A percentile compares a stretch with the other conserved stretches of the same genome.
These are phyloP conservation scores for Blastobotrys terrestris DNA, from an alignment of 805 yeast genomes.

Conservation along the genomic window DNA sequence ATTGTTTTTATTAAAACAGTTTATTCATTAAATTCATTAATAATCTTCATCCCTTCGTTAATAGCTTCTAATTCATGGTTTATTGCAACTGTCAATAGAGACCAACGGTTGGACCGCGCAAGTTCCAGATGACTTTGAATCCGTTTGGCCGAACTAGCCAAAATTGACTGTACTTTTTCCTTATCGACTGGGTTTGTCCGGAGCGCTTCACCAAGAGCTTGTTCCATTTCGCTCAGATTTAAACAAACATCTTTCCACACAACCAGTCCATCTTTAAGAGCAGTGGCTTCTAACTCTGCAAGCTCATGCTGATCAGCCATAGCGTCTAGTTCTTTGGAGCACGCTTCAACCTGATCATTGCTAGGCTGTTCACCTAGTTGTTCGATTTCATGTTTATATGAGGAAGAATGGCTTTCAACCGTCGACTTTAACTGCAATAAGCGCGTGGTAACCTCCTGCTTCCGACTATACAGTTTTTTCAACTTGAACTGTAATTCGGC, in stretches of 20 bases:
- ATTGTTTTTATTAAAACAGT: neutral
- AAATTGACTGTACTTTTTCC: conserved; percentile 14
- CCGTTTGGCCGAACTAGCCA: conserved; percentile 8
- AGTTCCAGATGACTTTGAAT: conserved; percentile 12
- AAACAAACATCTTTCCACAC: conserved; percentile 17
- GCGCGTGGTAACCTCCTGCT: conserved; percentile 6
- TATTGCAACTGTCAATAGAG: conserved; percentile 25
- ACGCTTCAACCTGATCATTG: conserved; percentile 12
- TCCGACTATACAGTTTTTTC: conserved; percentile 9
- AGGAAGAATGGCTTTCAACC: conserved; percentile 9
- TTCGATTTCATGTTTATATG: conserved; percentile 10
- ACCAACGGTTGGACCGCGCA: conserved; percentile 24
- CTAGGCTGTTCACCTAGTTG: neutral
- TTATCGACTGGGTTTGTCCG: conserved; percentile 2
- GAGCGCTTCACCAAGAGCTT: conserved; percentile 8
- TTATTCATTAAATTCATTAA: neutral
- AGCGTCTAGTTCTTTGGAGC: conserved; percentile 9
- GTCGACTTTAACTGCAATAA: conserved; percentile 6
- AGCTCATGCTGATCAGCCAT: conserved; percentile 6
- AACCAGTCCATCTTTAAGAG: conserved; percentile 15
- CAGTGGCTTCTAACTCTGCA: conserved; percentile 12
- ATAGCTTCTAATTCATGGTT: conserved; percentile 27
- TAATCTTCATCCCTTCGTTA: conserved; percentile 20
- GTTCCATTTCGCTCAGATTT: conserved; percentile 18
- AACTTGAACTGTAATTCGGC: conserved; percentile 14